Conservation (phyloP, 2,329 filamentous ascomycete species). For the Sarocladium oryzae region DNA sequence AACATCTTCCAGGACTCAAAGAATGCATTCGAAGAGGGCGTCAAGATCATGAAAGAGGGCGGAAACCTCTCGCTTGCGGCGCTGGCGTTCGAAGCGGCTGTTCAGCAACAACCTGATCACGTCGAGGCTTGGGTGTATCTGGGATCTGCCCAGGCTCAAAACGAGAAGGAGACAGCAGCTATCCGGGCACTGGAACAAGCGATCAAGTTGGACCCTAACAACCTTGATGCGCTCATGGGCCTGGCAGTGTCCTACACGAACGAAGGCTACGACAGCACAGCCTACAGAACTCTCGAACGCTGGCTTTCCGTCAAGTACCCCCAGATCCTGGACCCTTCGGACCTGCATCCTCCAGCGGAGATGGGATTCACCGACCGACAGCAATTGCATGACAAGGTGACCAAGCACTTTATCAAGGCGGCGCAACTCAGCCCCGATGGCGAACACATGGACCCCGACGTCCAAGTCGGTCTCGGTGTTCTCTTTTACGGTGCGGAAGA, state of each 20-base stretch:
- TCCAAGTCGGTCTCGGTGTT: constrained; percentile 93
- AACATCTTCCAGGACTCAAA: constrained; percentile 77
- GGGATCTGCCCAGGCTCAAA: constrained; percentile 89
- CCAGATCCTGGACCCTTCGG: constrained; percentile 63
- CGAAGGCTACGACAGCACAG: constrained; percentile 95
- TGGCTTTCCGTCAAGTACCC: constrained; percentile 98
- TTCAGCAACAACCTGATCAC: constrained; percentile 81
- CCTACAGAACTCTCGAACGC: constrained; percentile 90
- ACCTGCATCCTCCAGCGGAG: constrained; percentile 70
- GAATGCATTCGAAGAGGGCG: constrained; percentile 87
- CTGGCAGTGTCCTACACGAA: constrained; percentile 96
- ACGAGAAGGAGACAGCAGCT: constrained; percentile 95
- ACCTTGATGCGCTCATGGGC: constrained; percentile 87
- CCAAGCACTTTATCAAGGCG: constrained; percentile 82
- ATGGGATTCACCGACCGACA: constrained; percentile 93
- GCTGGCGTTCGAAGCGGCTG: constrained; percentile 90
- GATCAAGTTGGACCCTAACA: constrained; percentile 78
- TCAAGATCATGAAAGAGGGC: constrained; percentile 87
- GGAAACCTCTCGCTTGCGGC: constrained; percentile 92
- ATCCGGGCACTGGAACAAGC: constrained; percentile 91
- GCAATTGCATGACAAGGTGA: constrained; percentile 83
- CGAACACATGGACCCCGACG: constrained; percentile 95
- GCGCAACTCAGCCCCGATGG: constrained; percentile 88
- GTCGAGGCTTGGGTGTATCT: constrained; percentile 91
- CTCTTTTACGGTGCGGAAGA: constrained; percentile 97